Evolutionary conservation across 2,329 filamentous ascomycete genomes (phyloP).

Genomic region (Fusarium sp.): DNA sequence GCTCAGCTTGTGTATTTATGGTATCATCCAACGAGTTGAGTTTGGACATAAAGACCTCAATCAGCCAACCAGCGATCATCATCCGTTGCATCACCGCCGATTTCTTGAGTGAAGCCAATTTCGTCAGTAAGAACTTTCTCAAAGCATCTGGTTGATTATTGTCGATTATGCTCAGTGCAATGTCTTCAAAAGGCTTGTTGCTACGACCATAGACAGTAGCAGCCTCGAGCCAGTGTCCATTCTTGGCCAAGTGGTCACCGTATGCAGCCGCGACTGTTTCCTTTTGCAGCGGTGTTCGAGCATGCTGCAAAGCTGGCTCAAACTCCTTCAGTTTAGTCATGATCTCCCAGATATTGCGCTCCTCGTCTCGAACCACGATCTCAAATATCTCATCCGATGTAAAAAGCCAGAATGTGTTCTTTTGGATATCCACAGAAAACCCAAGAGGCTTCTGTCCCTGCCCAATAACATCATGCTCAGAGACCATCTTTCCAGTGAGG

Average conservation of each 20-base stretch:
- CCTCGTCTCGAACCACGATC: conserved; percentile 89
- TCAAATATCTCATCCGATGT: conserved; percentile 93
- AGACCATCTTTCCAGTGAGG: conserved; percentile 85
- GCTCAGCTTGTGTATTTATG: conserved; percentile 87
- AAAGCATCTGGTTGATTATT: conserved; percentile 90
- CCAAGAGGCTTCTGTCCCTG: conserved; percentile 84
- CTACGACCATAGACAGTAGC: conserved; percentile 93
- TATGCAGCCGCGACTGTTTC: conserved; percentile 93
- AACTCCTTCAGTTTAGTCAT: conserved; percentile 90
- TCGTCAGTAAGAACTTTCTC: conserved; percentile 88
- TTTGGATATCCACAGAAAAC: conserved; percentile 88
- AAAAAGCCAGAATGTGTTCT: conserved; percentile 98
- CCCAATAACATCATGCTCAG: conserved; percentile 88
- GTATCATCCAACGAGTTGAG: conserved; percentile 94
- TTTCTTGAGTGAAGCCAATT: conserved; percentile 85
- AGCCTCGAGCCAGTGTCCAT: conserved; percentile 86
- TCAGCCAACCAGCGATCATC: conserved; percentile 95
- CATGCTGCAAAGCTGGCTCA: conserved; percentile 87
- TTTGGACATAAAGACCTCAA: conserved; percentile 98
- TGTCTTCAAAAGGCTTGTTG: conserved; percentile 96
- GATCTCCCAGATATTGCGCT: conserved; percentile 93
- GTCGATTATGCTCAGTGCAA: conserved; percentile 91
- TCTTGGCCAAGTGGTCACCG: conserved; percentile 86
- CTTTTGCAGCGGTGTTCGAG: conserved; percentile 82
- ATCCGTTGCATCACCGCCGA: conserved; percentile 89